Base-by-base conservation (phyloP, 148 eudicot species). In the Amaranthus cruentus region DNA sequence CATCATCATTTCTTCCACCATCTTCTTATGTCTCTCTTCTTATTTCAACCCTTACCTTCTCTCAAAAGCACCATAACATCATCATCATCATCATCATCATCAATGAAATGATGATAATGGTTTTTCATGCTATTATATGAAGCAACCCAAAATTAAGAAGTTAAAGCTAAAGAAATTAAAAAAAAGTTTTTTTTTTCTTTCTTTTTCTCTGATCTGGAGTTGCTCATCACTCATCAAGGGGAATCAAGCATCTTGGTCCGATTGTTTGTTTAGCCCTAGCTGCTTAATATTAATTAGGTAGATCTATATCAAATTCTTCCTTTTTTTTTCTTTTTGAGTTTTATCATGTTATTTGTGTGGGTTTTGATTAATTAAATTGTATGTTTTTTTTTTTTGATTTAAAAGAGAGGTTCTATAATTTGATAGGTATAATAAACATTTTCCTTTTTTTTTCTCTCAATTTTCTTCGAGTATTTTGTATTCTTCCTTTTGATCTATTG, bases 171-270 rank as follows among this genome's bases (percentile, higher is more conserved):
- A 66, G 2, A 28, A 66, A 66, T 2, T 14, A 66, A 9, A 6
- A n/a, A 18, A 66, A 18, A 5, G 15, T 56, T 4, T 58, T 9
- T 58, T 6, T 58, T 64, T 56, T 56, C 43, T 59, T 75, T 38
- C 42, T 42, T 55, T 47, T 42, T 42, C 9, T 74, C 70, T 28
- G 38, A 28, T 56, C 47, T 62, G 44, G 67, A 73, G 73, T 75
- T 69, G 78, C 46, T 78, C 69, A 28, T 56, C 73, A 55, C 47
- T 28, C 38, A 28, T 28, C 38, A 28, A 28, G 78, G 82, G 82
- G 82, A 79, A 79, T 79, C 75, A 79, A 79, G 82, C 82, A 79
- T 79, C 82, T 68, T 71, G 82, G 82, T 79, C 82, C 82, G 82
- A 79, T 79, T 71, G 72, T 67, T 68, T 73, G 63, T 55, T 68